phyloP scores from a whole-genome alignment of 2,329 filamentous ascomycete genomes.

The Falciphora oryzae region DNA sequence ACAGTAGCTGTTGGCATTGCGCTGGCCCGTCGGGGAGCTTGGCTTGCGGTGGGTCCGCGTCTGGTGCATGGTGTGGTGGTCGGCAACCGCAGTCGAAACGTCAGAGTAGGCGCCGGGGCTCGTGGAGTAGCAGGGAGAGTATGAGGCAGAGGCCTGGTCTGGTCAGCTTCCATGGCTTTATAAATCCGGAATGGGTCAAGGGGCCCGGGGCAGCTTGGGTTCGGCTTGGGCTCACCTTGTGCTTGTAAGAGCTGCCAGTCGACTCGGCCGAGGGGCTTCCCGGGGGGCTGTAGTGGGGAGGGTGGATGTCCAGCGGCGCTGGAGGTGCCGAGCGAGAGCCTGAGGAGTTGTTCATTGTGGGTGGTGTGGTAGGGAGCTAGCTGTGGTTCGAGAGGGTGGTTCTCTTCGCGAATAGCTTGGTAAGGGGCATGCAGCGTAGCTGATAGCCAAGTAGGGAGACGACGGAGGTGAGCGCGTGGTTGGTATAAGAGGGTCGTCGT shows the following conservation, averaged over 20 bases:
- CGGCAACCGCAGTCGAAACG: not conserved
- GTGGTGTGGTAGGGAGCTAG: not conserved
- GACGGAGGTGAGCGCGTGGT: not conserved
- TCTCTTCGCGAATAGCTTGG: not conserved
- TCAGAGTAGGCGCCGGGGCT: not conserved
- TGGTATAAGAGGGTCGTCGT: too few species aligned
- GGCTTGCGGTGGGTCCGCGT: slow-evolving; percentile 3
- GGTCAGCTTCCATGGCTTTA: not conserved
- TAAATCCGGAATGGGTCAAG: too few species aligned
- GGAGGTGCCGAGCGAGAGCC: slow-evolving; percentile 5
- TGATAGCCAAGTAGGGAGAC: not conserved
- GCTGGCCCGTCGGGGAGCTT: slow-evolving; percentile 14
- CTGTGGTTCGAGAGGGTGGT: not conserved
- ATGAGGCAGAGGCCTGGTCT: not conserved
- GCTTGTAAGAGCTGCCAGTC: not conserved
- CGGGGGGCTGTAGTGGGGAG: slow-evolving; percentile 4
- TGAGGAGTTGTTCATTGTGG: slow-evolving; percentile 8
- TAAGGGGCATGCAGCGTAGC: not conserved
- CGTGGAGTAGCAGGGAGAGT: not conserved
- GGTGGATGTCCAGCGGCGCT: slow-evolving; percentile 2
- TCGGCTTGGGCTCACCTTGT: not conserved
- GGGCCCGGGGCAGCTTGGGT: too few species aligned
- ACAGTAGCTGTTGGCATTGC: slow-evolving; percentile 21
- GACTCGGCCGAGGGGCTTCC: slow-evolving; percentile 3
- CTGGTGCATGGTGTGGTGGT: not conserved